Percentiles rank a stretch among this genome's conserved stretches.
Conservation (phyloP, 371 early-diverging fungal species). For the Thermomucor indicae-seudaticae region DNA sequence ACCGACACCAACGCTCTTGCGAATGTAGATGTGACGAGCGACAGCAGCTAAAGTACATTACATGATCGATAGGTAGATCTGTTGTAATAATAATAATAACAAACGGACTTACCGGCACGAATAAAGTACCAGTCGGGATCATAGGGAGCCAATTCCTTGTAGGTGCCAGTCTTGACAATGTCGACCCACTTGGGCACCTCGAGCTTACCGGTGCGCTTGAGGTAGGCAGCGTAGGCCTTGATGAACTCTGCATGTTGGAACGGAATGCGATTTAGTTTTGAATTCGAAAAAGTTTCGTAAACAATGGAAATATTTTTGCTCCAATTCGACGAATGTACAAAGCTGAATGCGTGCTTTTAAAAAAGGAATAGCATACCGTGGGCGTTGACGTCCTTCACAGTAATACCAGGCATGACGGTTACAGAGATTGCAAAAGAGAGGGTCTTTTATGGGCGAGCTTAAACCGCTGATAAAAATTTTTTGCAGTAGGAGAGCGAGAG, state of each 20-base stretch:
- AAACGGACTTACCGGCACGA: slow-evolving; percentile 74
- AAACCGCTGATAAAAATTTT: too few species aligned
- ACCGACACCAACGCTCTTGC: slow-evolving; percentile 92
- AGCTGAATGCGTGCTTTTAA: not conserved
- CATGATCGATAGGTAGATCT: not conserved
- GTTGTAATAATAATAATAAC: not conserved
- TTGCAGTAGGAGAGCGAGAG: too few species aligned
- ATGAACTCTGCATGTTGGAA: slow-evolving; percentile 88
- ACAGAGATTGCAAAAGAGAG: too few species aligned
- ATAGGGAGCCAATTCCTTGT: slow-evolving; percentile 96
- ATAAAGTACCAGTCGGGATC: slow-evolving; percentile 99
- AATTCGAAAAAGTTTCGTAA: not conserved
- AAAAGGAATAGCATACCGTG: slow-evolving; percentile 50
- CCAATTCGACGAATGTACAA: not conserved
- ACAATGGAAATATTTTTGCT: not conserved
- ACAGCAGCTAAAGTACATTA: slow-evolving; percentile 68
- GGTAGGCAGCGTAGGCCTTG: slow-evolving; percentile 96
- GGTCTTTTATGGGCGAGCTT: too few species aligned
- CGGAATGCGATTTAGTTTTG: too few species aligned
- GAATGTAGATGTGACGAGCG: slow-evolving; percentile 98
- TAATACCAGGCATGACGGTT: too few species aligned
- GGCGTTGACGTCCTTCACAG: slow-evolving; percentile 97
- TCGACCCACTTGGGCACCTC: slow-evolving; percentile 98
- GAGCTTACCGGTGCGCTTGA: slow-evolving; percentile 97
- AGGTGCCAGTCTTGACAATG: slow-evolving; percentile 94